phyloP scores from a whole-genome alignment of 768 basidiomycete genomes.

The Artomyces pyxidatus region DNA sequence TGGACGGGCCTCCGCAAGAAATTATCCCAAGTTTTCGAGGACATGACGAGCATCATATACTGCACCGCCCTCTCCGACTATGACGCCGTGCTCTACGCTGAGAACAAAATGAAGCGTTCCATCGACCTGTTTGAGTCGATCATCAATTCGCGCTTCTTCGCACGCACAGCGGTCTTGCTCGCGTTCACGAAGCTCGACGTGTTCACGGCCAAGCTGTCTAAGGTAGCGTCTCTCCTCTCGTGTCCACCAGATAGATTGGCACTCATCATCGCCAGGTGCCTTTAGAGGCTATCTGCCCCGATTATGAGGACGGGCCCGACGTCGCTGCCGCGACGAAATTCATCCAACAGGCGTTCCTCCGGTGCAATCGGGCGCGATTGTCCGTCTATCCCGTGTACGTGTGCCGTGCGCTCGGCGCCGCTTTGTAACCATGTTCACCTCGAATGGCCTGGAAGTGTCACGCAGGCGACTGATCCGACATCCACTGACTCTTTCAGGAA shows the following conservation, averaged over 20 bases:
- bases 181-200: conserved; percentile 37
- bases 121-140: conserved; percentile 41
- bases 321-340: conserved; percentile 38
- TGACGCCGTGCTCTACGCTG: conserved; percentile 26
- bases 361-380: conserved; percentile 33
- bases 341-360: conserved; percentile 41
- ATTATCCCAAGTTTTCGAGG: conserved; percentile 51
- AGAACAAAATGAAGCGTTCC: conserved; percentile 42
- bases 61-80: conserved; percentile 69
- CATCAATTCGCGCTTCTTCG: conserved; percentile 46
- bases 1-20: conserved; percentile 42
- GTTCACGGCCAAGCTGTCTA: conserved; percentile 41
- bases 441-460: not conserved
- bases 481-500: not conserved
- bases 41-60: conserved; percentile 65
- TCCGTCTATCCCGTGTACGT: conserved; percentile 31
- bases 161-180: conserved; percentile 31
- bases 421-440: not conserved
- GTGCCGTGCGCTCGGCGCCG: not conserved
- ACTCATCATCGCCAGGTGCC: conserved; percentile 14
- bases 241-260: too few species aligned
- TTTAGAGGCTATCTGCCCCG: conserved; percentile 29
- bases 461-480: not conserved
- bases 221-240: conserved; percentile 14
- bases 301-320: conserved; percentile 35